Evolutionary conservation across 306 rosid species (phyloP), one percentile per base, ranked within the genome.

Genomic region (Medicago truncatula): DNA sequence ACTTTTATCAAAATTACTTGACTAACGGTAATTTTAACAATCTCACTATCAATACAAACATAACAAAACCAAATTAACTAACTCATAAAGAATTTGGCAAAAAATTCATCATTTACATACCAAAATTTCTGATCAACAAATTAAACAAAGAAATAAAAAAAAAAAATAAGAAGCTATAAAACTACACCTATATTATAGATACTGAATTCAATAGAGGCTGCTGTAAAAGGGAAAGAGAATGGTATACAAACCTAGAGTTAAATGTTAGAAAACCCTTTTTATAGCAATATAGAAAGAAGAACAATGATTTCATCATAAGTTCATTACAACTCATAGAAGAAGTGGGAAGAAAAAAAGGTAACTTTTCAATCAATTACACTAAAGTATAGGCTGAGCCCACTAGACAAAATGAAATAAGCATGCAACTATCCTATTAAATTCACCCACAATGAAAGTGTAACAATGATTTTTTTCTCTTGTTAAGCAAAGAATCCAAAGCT

Each of bases 401-500:
- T 64, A 83, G 80, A 68, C 85, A 86, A 67, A 85, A 81, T 54
- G 69, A 84, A 67, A 84, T 61, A 28, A 83, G 84, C 82, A 75
- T 74, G 90, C 86, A 76, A 66, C 15, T 71, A 60, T 64, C 52
- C 65, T 86, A 82, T 49, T 88, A 84, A 87, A 78, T 86, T 84
- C 86, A 69, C 70, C 65, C 78, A 69, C 18, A 28, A 77, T 81
- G 69, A 34, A 58, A 66, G 58, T 66, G 46, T 39, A 21, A 80
- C 53, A 64, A 83, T 77, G 76, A 86, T 84, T 82, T 80, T 88
- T 80, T 78, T 76, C 84, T 83, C 38, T 83, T 78, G 92, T 44
- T 20, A 38, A 74, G 76, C 83, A 85, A 85, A 88, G 97, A 88
- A 91, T 91, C 96, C 97, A 80, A 93, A 76, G 96, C 85, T 76